Conservation (phyloP, 768 basidiomycete genomes). For the Mycena kentingensis region DNA sequence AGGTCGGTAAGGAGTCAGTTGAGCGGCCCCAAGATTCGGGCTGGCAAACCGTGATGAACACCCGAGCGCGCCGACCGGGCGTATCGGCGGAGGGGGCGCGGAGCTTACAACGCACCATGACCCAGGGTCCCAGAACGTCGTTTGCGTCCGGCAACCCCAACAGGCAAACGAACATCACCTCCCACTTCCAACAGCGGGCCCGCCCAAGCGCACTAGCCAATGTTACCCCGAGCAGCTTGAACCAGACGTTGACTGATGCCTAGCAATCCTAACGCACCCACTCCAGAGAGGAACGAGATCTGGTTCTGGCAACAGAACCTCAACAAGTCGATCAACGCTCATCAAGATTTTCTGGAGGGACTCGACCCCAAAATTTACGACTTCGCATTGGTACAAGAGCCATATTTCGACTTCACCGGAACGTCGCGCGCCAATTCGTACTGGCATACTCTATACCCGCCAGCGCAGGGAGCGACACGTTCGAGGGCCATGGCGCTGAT, state of each 20-base stretch:
- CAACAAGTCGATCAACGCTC: conserved; percentile 26
- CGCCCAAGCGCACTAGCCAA: no score
- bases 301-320: conserved; percentile 31
- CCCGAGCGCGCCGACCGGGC: not conserved
- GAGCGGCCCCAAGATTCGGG: not conserved
- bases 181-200: no score
- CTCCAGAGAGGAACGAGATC: not conserved
- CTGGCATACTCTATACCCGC: conserved; percentile 17
- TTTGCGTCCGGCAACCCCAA: not conserved
- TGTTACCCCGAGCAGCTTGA: no score
- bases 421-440: conserved; percentile 19
- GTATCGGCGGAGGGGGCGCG: not conserved
- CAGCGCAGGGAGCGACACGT: not conserved
- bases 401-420: conserved; percentile 29
- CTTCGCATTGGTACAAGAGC: conserved; percentile 43
- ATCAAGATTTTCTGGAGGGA: conserved; percentile 19
- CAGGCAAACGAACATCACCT: not conserved
- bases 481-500: conserved; percentile 25
- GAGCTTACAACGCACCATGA: not conserved
- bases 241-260: no score
- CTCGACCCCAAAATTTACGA: conserved; percentile 25
- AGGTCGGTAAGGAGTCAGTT: not conserved
- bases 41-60: not conserved
- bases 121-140: not conserved
- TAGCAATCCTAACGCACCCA: not conserved